phyloP scores from a whole-genome alignment of 2,329 filamentous ascomycete species.

The Neonectria magnoliae region DNA sequence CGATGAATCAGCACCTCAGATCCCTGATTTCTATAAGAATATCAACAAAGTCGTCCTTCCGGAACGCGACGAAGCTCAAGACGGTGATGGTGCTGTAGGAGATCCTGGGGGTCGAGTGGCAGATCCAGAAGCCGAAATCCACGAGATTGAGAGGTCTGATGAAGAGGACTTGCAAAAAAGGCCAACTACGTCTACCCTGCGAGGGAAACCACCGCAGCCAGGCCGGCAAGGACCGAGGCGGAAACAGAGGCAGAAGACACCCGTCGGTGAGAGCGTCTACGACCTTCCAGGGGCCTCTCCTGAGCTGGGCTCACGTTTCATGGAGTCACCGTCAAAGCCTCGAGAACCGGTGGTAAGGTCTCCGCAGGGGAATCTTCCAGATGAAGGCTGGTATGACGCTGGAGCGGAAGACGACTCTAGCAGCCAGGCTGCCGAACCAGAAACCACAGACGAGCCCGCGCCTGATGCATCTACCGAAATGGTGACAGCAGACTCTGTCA shows the following conservation, averaged over 20 bases:
- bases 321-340: background rate
- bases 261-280: conserved; percentile 14
- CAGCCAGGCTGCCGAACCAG: background rate
- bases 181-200: background rate
- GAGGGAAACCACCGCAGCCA: background rate
- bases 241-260: conserved; percentile 26
- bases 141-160: background rate
- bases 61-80: background rate
- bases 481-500: conserved; percentile 31
- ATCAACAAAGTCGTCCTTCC: conserved; percentile 29
- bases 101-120: background rate
- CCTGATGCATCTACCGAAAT: background rate
- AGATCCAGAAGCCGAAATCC: background rate
- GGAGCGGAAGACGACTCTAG: conserved; percentile 12
- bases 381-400: background rate
- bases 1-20: conserved; percentile 17
- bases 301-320: conserved; percentile 23
- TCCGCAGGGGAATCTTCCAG: background rate
- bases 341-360: background rate
- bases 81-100: background rate
- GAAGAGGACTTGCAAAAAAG: background rate
- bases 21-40: conserved; percentile 15
- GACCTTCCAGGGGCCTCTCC: conserved; percentile 16
- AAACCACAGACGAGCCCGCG: background rate
- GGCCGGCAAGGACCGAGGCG: conserved; percentile 2